Base-by-base conservation (phyloP, 352 stramenopile genomes). In the Peronosclerospora sorghi region DNA sequence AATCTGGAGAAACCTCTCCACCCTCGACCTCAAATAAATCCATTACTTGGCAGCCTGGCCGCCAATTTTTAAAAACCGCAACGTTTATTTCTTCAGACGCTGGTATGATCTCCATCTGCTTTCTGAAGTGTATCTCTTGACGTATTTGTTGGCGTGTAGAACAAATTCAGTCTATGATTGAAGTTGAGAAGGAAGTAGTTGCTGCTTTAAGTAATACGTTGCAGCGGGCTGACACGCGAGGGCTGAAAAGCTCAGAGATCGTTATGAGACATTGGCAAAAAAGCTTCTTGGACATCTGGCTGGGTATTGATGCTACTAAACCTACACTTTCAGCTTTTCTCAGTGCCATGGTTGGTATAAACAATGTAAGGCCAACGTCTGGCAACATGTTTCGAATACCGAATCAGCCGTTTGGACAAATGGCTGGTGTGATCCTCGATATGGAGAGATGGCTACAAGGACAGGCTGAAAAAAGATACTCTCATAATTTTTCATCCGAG, bases 181-280 rank as follows among this genome's bases (percentile, higher is more conserved):
- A 60, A 7, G 24, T 73, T 1, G 66, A 77, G 20, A 74, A 74
- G 45, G 53, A 65, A 26, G 42, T 51, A 5, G 46, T 77, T 28
- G 45, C 29, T 14, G 39, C 53, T 9, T 41, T 59, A 24, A 74
- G 59, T 26, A 24, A 55, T 34, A 34, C 35, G 5, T 28, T 58
- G 10, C 18, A 40, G 6, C 13, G 9, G n/a, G 17, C 23, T 9
- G 18, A 53, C 41, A 34, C 30, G 8, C n/a, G 14, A 36, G 5
- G 30, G 14, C 17, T 8, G 13, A 34, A 21, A 13, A 37, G 38
- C 23, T 13, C 26, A 41, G 12, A 15, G 10, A 26, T 47, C 12
- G 32, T 44, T 4, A 15, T 23, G 35, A 52, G 28, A 15, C 38
- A 35, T 42, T 48, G 41, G 38, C 53, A 55, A 48, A 49, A 26